Base-by-base conservation (phyloP, 2,329 filamentous ascomycete genomes). In the Talaromyces atroroseus region DNA sequence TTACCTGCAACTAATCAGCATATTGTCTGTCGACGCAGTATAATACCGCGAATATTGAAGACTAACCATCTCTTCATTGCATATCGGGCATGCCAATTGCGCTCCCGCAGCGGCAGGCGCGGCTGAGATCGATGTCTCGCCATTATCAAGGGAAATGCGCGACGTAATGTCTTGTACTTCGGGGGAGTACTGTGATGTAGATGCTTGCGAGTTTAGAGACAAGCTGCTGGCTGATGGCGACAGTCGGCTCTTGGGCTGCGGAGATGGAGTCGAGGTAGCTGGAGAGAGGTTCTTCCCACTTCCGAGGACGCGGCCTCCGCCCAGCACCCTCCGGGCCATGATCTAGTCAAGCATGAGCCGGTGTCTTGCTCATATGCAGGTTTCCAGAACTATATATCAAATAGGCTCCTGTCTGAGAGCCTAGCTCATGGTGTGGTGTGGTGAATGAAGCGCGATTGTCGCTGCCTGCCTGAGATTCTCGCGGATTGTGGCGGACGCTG, bases 41-140 rank as follows among this genome's bases (percentile, higher is more conserved):
- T 21, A 12, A 50, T 16, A 12, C 10, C 7, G 34, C 5, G 14
- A n/a, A 45, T 38, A 26, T 23, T 16, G 16, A 44, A 52, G 47
- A 66, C 76, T 61, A 76, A 94, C 91, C 94, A 99, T 99, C 73
- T 96, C 92, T 75, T 97, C 95, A 64, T 86, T 91, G 74, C 94
- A 99, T 69, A 99, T 99, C n/a, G 94, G 94, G 71, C 94, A 99
- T 55, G 92, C 84, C 58, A 99, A 84, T 71, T 82, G 82, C 62
- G 83, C 83, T 63, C 81, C 83, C 55, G 83, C 76, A 52, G 83
- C 80, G 49, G 76, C 79, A 61, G 80, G 80, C 49, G 71, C 71
- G 18, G 72, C 71, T 49, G 74, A 74, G 54, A 75, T 73, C 47
- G 76, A 76, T 65, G 78, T 74, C 42, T 78, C 78, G 60, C 79